phyloP scores from a whole-genome alignment of 1,284 basidiomycete species.

The Trametes versicolor region DNA sequence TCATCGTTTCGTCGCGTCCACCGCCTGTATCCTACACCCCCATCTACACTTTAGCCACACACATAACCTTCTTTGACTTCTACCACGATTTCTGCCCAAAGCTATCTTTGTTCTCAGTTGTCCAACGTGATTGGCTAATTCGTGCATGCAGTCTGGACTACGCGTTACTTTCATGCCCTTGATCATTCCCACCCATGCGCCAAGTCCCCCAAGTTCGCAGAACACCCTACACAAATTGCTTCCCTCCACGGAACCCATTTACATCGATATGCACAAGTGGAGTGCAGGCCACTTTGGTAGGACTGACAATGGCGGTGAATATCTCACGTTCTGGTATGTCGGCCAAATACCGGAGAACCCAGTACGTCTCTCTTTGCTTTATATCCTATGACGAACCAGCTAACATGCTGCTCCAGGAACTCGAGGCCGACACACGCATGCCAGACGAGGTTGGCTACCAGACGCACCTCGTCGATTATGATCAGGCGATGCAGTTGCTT shows the following conservation, averaged over 20 bases:
- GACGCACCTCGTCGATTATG: slow-evolving; percentile 41
- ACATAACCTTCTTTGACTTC: too few relatives aligned
- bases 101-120: neutral
- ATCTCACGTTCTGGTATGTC: slow-evolving; percentile 62
- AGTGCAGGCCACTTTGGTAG: slow-evolving; percentile 18
- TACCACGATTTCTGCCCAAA: too few relatives aligned
- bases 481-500: slow-evolving; percentile 43
- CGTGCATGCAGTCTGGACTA: slow-evolving; percentile 59
- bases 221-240: neutral
- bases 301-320: slow-evolving; percentile 52
- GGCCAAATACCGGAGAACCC: slow-evolving; percentile 61
- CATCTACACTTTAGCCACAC: neutral
- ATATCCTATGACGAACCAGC: too few relatives aligned
- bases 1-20: neutral
- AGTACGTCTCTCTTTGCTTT: slow-evolving; percentile 46
- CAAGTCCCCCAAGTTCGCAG: slow-evolving; percentile 45
- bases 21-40: neutral
- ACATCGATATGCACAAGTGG: slow-evolving; percentile 49
- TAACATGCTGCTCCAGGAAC: slow-evolving; percentile 47
- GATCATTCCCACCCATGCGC: slow-evolving; percentile 50
- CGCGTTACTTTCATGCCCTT: slow-evolving; percentile 59
- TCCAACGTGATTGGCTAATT: neutral
- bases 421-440: slow-evolving; percentile 62
- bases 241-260: slow-evolving; percentile 59
- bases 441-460: slow-evolving; percentile 60